A percentile compares a stretch with the other conserved stretches of the same genome.
phyloP scores from a whole-genome alignment of 2,329 filamentous ascomycete genomes.

The Nemania serpens region DNA sequence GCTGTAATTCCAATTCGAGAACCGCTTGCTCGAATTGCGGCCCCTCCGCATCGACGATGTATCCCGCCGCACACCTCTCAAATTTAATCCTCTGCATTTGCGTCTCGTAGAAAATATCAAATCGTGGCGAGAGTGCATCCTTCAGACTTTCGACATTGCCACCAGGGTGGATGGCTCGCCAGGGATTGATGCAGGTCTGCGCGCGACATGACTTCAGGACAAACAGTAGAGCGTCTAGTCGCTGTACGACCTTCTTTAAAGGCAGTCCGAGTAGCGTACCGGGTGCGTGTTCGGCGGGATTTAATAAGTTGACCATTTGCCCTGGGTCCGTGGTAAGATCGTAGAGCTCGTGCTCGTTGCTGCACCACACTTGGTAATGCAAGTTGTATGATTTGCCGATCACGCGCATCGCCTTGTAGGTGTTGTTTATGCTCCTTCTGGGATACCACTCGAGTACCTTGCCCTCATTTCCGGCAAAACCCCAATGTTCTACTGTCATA shows the following conservation, averaged over 20 bases:
- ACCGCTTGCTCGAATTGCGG: slow-evolving; percentile 39
- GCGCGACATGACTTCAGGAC: slow-evolving; percentile 57
- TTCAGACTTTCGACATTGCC: slow-evolving; percentile 49
- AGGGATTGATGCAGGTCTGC: slow-evolving; percentile 50
- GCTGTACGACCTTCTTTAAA: slow-evolving; percentile 44
- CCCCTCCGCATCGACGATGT: slow-evolving; percentile 55
- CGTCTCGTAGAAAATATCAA: slow-evolving; percentile 51
- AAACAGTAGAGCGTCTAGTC: slow-evolving; percentile 54
- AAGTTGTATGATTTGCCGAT: slow-evolving; percentile 54
- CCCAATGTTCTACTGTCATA: slow-evolving; percentile 55
- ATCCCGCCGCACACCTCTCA: slow-evolving; percentile 53
- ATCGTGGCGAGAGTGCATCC: slow-evolving; percentile 49
- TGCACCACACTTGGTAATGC: slow-evolving; percentile 57
- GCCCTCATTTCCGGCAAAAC: slow-evolving; percentile 42
- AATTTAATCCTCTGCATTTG: slow-evolving; percentile 49
- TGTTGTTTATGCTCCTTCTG: slow-evolving; percentile 48
- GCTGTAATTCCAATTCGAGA: slow-evolving; percentile 9
- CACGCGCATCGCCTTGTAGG: slow-evolving; percentile 59
- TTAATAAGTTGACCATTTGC: slow-evolving; percentile 46
- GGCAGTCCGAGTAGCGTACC: slow-evolving; percentile 33
- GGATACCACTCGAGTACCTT: slow-evolving; percentile 37
- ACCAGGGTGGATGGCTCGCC: slow-evolving; percentile 51
- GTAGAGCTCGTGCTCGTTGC: slow-evolving; percentile 61
- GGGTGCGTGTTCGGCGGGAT: slow-evolving; percentile 37
- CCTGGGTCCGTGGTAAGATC: slow-evolving; percentile 46